These are phyloP conservation scores for Epichloe hybrida DNA, from an alignment of 2,329 filamentous ascomycete genomes.

Conservation along the genomic window DNA sequence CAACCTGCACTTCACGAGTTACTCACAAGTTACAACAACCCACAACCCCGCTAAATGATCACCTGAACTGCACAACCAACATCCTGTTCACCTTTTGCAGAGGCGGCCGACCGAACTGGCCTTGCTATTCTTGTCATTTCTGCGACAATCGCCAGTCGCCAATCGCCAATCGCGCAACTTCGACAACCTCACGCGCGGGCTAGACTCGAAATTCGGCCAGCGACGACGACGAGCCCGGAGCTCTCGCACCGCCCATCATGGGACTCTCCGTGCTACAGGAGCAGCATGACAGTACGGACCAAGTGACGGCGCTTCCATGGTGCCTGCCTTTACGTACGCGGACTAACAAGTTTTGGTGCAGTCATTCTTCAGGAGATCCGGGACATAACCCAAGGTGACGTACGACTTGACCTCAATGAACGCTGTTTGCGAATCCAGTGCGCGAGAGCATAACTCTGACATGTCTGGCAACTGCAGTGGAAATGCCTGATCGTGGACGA, in stretches of 20 bases:
- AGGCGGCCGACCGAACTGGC: too few relatives aligned
- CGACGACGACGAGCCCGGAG: conserved; percentile 1
- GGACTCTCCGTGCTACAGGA: conserved; percentile 72
- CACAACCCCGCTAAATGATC: neutral
- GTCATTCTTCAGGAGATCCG: conserved; percentile 42
- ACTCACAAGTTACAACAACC: neutral
- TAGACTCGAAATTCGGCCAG: neutral
- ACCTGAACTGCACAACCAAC: neutral
- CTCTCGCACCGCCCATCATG: conserved; percentile 44
- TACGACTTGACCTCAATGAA: conserved; percentile 28
- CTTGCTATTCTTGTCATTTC: too few relatives aligned
- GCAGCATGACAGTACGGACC: conserved; percentile 42
- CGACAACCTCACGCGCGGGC: neutral
- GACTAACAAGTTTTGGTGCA: conserved; percentile 7
- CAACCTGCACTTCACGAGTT: neutral
- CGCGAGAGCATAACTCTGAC: neutral
- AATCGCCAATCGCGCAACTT: neutral
- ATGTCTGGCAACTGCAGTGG: conserved; percentile 48
- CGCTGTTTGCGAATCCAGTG: neutral
- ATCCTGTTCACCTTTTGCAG: neutral
- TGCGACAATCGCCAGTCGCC: too few relatives aligned
- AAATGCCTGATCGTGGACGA: conserved; percentile 91
- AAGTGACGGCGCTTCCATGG: neutral
- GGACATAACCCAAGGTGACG: conserved; percentile 67
- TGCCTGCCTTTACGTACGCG: neutral